phyloP scores from a whole-genome alignment of 768 basidiomycete species.

The Boletus tylopilopsis region DNA sequence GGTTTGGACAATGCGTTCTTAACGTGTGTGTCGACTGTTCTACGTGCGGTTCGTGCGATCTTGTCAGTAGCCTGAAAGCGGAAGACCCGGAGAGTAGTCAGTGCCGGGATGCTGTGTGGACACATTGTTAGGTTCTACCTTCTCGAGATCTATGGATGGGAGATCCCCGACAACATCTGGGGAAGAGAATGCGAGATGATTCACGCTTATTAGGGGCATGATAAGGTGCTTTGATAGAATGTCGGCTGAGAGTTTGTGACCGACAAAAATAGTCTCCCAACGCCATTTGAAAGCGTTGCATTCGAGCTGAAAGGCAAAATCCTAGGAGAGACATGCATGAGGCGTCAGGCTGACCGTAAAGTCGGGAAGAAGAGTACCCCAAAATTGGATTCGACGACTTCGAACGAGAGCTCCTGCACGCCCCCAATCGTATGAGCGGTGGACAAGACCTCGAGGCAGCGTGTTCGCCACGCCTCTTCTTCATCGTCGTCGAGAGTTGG shows the following conservation, averaged over 20 bases:
- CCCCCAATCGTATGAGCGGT: slow-evolving; percentile 61
- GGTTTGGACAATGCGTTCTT: slow-evolving; percentile 69
- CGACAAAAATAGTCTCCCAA: slow-evolving; percentile 71
- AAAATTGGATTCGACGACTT: slow-evolving; percentile 54
- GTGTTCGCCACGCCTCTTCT: slow-evolving; percentile 62
- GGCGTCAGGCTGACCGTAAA: slow-evolving; percentile 5
- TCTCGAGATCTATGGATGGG: slow-evolving; percentile 58
- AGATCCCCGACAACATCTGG: slow-evolving; percentile 54
- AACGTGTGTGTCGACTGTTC: slow-evolving; percentile 66
- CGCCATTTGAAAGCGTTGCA: slow-evolving; percentile 66
- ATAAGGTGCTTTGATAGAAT: slow-evolving; percentile 77
- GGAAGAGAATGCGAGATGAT: slow-evolving; percentile 64
- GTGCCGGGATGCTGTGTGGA: background rate
- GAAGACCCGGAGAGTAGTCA: slow-evolving; percentile 6
- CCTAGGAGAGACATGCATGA: slow-evolving; percentile 40
- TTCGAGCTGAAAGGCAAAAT: slow-evolving; percentile 60
- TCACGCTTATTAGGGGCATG: slow-evolving; percentile 68
- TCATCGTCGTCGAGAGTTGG: slow-evolving; percentile 33
- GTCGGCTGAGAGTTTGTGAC: slow-evolving; percentile 62
- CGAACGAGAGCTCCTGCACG: slow-evolving; percentile 54
- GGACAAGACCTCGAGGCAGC: slow-evolving; percentile 51
- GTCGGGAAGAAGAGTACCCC: slow-evolving; percentile 39
- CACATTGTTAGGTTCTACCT: slow-evolving; percentile 38
- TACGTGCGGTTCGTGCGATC: slow-evolving; percentile 63
- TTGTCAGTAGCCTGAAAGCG: slow-evolving; percentile 60